Base-by-base conservation (phyloP, 768 basidiomycete species). In the Boletus subparvulus region DNA sequence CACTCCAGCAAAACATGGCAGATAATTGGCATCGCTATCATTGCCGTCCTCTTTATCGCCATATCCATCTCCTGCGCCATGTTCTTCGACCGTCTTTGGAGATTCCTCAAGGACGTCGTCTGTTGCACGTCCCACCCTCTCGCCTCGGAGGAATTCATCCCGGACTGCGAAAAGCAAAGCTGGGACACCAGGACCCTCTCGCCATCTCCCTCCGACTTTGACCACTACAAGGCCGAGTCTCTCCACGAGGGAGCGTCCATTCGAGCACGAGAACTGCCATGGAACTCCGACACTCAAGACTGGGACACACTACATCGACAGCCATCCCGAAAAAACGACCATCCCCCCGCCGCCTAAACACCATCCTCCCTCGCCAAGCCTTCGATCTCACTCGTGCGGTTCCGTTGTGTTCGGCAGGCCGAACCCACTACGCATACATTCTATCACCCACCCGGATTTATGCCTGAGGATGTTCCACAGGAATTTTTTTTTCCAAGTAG, bases 81-180 rank as follows among this genome's bases (percentile, higher is more conserved):
- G 30, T 90, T 86, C 72, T 89, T 88, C 71, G 87, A 91, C 71
- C 79, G 83, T 36, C 85, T 87, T 79, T 84, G 80, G 79, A 77
- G 80, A 26, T 84, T 88, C 68, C 51, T 86, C 50, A 72, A 77
- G 36, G 84, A 83, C 45, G 63, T 82, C 47, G 43, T 82, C 21
- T 76, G 77, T 54, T 77, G 80, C 58, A 70, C 69, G 32, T 69
- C 68, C 46, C 65, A 65, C 8, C 55, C 57, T 10, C 58, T 53
- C 32, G 76, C 75, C 28, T 65, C 71, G 33, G 87, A 89, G 67
- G 78, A 81, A 53, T 69, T 88, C 70, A 74, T 86, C 30, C 82
- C 82, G 0, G 87, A 90, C 72, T 84, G 82, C 80, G 78, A 83
- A 64, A 81, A 80, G 58, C 74, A 80, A 47, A 80, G 76, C 62